Conservation (phyloP, 2,329 filamentous ascomycete genomes). For the Fusarium sp. region DNA sequence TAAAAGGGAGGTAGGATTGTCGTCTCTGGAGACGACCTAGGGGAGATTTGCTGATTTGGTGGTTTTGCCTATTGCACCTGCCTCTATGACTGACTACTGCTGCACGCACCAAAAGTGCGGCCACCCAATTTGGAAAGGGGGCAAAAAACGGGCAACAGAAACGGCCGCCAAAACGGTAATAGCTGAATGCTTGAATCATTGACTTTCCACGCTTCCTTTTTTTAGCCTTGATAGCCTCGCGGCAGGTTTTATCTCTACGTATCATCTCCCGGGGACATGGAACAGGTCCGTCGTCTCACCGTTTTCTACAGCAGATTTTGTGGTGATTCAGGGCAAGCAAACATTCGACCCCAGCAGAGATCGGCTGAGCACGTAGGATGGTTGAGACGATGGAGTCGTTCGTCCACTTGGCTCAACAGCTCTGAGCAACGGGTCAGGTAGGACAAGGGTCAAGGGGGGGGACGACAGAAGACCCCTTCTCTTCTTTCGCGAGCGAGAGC, state of each 20-base stretch:
- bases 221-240: background rate
- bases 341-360: constrained; percentile 14
- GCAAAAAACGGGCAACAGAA: constrained; percentile 24
- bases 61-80: constrained; percentile 11
- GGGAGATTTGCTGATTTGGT: constrained; percentile 37
- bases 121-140: constrained; percentile 35
- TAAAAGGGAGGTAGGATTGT: constrained; percentile 26
- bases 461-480: background rate
- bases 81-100: background rate
- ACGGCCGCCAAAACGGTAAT: constrained; percentile 20
- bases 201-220: background rate
- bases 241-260: background rate
- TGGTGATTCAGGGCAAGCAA: constrained; percentile 21
- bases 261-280: background rate
- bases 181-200: constrained; percentile 29
- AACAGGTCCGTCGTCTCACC: background rate
- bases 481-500: background rate
- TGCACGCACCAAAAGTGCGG: constrained; percentile 18
- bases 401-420: constrained; percentile 6
- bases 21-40: constrained; percentile 10
- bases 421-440: constrained; percentile 1
- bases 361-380: constrained; percentile 10
- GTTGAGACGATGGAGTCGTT: constrained; percentile 19
- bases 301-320: background rate
- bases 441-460: constrained; percentile 29